Evolutionary conservation across 108 stramenopile genomes (phyloP), one percentile per base, ranked within the genome.

Genomic region (Mayamaea pseudoterrestris): DNA sequence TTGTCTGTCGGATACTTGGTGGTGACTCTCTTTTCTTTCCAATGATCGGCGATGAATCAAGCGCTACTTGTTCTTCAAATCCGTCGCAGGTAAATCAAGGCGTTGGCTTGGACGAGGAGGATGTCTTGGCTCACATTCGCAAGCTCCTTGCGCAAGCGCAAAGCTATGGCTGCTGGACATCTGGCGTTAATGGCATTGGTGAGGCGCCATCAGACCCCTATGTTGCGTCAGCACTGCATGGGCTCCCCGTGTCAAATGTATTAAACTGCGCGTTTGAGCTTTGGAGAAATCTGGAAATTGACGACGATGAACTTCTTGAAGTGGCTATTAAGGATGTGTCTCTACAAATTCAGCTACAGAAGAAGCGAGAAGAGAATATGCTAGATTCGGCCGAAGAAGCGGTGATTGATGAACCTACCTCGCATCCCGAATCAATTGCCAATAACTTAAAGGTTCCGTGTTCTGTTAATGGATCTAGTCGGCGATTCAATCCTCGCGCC

Each of bases 291-390:
- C 47, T 75, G 14, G 78, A 79, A 59, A 83, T 85, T 42, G 77
- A 78, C 46, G 89, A 90, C 50, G 83, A 85, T 44, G 83, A 90
- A 42, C 56, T 90, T 13, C 47, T 84, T 12, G 80, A 85, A 50
- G 71, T 85, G 39, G 83, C 81, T 21, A 76, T 90, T 16, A 51
- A 58, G 34, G 89, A 90, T 50, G 76, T 90, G 22, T 67, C 78
- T 23, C 73, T 64, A 48, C 81, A 90, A 54, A 90, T 90, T 20
- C 55, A 76, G 45, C 61, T 80, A 16, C 63, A 72, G 5, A 44
- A 54, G 39, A 45, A 63, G 29, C 30, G 46, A 16, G 69, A 79
- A 27, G 63, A 76, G 1, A 30, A 44, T 5, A n/a, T n/a, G n/a
- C n/a, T n/a, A n/a, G 37, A 39, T 20, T 3, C 37, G 37, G 37